Evolutionary conservation across 805 yeast species (phyloP), one percentile per base, ranked within the genome.

Genomic region (Hanseniaspora jakobsenii): DNA sequence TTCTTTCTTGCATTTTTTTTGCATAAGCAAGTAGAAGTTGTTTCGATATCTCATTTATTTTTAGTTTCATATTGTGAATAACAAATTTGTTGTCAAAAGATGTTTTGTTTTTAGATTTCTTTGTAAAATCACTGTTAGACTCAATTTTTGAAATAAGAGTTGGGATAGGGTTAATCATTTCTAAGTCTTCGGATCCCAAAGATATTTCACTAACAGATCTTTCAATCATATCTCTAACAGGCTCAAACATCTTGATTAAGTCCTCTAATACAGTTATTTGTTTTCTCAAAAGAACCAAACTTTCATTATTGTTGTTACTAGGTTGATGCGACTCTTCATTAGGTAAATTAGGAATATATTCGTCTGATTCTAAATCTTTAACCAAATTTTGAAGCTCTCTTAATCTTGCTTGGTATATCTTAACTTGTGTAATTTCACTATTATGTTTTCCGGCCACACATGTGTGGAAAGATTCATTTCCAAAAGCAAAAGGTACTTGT

Each of bases 41-140:
- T 34, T 81, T 58, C 2, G 72, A 59, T 7, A 58, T 52, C 38
- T 70, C 70, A 54, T 75, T 70, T 71, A 81, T 71, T 52, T 70
- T 72, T 48, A 78, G 51, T 49, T 70, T 70, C 29, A 77, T 58
- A 47, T 72, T 70, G 48, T 77, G 79, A 17, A 76, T 56, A 49
- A 75, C 68, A 52, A 75, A 77, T 40, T 79, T 57, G 51, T 77
- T 78, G 50, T 73, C 76, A 56, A 71, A 78, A 7, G 56, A 44
- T 50, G 66, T 58, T 29, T 22, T 42, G n/a, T n/a, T n/a, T n/a
- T n/a, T 17, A 12, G 18, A 4, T 21, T 16, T 4, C 9, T 6
- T 17, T 6, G 28, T 13, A 22, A 35, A 7, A 5, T 12, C 28
- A 3, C 3, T 5, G n/a, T 6, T 17, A 35, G 3, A 16, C 5